These are phyloP conservation scores for Achaetomium macrosporum DNA, from an alignment of 2,329 filamentous ascomycete species.

Conservation along the genomic window DNA sequence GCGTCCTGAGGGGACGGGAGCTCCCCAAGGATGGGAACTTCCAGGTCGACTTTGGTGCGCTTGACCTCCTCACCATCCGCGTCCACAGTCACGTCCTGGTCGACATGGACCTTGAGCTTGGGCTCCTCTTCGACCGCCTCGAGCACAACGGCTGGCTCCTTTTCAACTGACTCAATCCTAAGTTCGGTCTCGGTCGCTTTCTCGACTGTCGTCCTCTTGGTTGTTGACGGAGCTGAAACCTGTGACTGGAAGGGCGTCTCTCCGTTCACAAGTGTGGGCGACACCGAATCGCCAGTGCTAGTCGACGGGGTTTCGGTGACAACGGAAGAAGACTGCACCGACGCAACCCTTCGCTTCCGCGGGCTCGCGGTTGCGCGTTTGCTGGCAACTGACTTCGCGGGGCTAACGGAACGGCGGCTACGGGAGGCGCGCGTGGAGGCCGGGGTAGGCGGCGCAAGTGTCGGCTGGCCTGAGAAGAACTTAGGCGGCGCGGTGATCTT, in stretches of 20 bases:
- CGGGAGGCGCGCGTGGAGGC: constrained; percentile 42
- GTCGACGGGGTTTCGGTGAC: constrained; percentile 30
- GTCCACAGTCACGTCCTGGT: constrained; percentile 54
- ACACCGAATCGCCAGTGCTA: constrained; percentile 25
- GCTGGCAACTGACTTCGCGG: constrained; percentile 38
- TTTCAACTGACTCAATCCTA: constrained; percentile 44
- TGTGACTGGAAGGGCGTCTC: constrained; percentile 21
- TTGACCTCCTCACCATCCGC: constrained; percentile 58
- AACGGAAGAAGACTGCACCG: constrained; percentile 36
- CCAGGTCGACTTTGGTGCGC: constrained; percentile 67
- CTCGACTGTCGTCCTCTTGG: constrained; percentile 27
- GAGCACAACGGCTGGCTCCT: constrained; percentile 43
- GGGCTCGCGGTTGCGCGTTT: constrained; percentile 47
- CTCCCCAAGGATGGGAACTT: constrained; percentile 63
- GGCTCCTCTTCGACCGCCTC: constrained; percentile 50
- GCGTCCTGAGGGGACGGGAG: constrained; percentile 72
- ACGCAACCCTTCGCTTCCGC: constrained; percentile 45
- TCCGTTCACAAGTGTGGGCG: constrained; percentile 27
- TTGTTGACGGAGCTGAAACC: constrained; percentile 16
- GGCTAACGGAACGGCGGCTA: constrained; percentile 52
- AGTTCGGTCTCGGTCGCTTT: constrained; percentile 29
- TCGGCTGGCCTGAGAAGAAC: constrained; percentile 47
- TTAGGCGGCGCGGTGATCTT: constrained; percentile 76
- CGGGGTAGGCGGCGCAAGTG: constrained; percentile 46
- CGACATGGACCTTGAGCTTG: constrained; percentile 64